Evolutionary conservation across 2,329 filamentous ascomycete species (phyloP), one percentile per base, ranked within the genome.

Genomic region (Blastomyces percursus): DNA sequence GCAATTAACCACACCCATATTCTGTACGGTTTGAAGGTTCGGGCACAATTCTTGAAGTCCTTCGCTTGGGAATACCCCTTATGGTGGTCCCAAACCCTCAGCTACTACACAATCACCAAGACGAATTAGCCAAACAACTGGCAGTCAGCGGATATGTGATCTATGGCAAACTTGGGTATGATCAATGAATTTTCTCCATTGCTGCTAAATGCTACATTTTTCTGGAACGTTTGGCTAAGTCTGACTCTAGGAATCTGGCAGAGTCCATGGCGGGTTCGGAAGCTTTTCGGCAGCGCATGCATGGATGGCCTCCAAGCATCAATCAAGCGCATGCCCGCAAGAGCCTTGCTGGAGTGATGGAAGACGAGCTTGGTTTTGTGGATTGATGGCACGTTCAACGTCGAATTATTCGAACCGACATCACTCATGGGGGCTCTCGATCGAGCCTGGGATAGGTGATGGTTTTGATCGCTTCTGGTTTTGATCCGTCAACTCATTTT

Each of bases 61-160:
- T 95, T 65, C 85, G 89, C 52, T 78, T 89, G 60, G 83, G 85
- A 16, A 79, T 91, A 0, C 87, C 90, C 2, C 78, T 97, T n/a
- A 82, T 99, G 59, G 90, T 96, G 0, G 91, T 99, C 2, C 89
- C 93, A 2, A 99, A 99, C 73, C 82, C 85, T 1, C 79, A 80
- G 7, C 82, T 99, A 0, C 82, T 96, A 69, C 86, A 95, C 71
- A 93, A 99, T 70, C 94, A 99, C 72, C 94, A 99, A 75, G 82
- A 85, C 24, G 91, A 97, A 73, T 82, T 99, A 61, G 93, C 93
- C 0, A 80, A 86, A 59, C 86, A 90, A 67, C 82, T 97, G 62
- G 84, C 88, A 40, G 77, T 80, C 30, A 84, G 90, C 67, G 87
- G 88, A 30, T 96, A 95, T 75, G 85, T 90, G 2, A 80, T 92